Conservation (phyloP, 2,329 filamentous ascomycete species). For the Trichophyton simii region DNA sequence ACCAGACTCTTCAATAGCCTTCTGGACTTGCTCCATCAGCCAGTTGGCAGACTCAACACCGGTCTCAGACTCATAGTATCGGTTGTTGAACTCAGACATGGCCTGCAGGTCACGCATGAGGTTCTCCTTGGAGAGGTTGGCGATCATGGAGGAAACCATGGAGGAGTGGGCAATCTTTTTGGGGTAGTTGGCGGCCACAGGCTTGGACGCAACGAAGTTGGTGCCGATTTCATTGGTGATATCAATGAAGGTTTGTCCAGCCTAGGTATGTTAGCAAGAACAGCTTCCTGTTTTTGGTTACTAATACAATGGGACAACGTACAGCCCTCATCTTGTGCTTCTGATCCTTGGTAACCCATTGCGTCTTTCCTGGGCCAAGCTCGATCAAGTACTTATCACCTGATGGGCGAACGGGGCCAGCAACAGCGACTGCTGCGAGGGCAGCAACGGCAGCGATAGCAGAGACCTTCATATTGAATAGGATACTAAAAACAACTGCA, state of each 20-base stretch:
- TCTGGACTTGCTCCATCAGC: slow-evolving; percentile 63
- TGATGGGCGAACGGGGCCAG: background rate
- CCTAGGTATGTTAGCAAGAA: background rate
- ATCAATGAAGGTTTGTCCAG: slow-evolving; percentile 65
- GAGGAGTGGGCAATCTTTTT: slow-evolving; percentile 50
- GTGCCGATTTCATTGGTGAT: slow-evolving; percentile 58
- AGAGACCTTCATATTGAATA: background rate
- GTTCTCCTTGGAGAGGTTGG: slow-evolving; percentile 58
- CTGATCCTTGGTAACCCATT: slow-evolving; percentile 85
- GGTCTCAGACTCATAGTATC: slow-evolving; percentile 47
- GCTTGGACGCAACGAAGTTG: slow-evolving; percentile 36
- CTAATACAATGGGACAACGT: background rate
- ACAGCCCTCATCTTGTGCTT: slow-evolving; percentile 68
- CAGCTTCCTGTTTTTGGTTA: background rate
- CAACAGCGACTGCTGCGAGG: background rate
- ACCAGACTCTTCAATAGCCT: slow-evolving; percentile 58
- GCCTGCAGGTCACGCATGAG: slow-evolving; percentile 68
- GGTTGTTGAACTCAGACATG: slow-evolving; percentile 48
- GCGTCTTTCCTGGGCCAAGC: slow-evolving; percentile 63
- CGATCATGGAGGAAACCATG: slow-evolving; percentile 54
- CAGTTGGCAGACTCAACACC: slow-evolving; percentile 74
- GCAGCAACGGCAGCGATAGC: background rate
- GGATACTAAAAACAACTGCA: background rate
- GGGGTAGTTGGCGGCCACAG: slow-evolving; percentile 48
- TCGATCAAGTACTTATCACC: slow-evolving; percentile 58